Conservation (phyloP, 345 rosid species). For the Limnanthes douglasii region DNA sequence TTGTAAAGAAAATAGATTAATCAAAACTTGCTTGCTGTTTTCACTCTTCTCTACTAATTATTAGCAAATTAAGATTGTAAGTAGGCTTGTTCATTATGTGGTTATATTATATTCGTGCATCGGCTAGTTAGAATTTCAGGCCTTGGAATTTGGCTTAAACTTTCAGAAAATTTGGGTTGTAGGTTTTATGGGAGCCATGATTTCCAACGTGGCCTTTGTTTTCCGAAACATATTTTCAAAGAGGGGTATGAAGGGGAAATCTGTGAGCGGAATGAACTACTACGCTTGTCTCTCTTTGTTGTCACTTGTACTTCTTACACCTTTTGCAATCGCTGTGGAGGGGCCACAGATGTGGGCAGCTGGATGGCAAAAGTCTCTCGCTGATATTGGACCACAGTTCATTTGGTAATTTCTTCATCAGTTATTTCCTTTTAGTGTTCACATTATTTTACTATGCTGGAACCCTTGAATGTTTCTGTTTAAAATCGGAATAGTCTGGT, state of each 20-base stretch:
- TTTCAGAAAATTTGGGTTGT: neutral
- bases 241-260: conserved; percentile 95
- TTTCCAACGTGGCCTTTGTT: conserved; percentile 68
- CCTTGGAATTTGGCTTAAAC: neutral
- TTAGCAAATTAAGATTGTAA: neutral
- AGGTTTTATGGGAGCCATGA: neutral
- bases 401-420: conserved; percentile 35
- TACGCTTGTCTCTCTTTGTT: conserved; percentile 92
- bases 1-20: too few relatives aligned
- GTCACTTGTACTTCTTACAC: conserved; percentile 81
- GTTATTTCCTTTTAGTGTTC: neutral
- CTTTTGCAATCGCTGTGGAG: conserved; percentile 92
- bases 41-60: neutral
- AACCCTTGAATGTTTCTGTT: neutral
- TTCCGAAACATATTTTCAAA: conserved; percentile 91
- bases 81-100: too few relatives aligned
- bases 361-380: conserved; percentile 60
- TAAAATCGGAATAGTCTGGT: neutral
- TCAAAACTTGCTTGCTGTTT: neutral
- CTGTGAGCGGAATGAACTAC: conserved; percentile 99
- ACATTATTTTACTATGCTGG: neutral
- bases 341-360: conserved; percentile 97
- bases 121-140: neutral
- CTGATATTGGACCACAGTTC: conserved; percentile 76
- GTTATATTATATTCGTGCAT: too few relatives aligned